Evolutionary conservation across 352 stramenopile genomes (phyloP), one percentile per base, ranked within the genome.

Genomic region (Thraustotheca clavata): DNA sequence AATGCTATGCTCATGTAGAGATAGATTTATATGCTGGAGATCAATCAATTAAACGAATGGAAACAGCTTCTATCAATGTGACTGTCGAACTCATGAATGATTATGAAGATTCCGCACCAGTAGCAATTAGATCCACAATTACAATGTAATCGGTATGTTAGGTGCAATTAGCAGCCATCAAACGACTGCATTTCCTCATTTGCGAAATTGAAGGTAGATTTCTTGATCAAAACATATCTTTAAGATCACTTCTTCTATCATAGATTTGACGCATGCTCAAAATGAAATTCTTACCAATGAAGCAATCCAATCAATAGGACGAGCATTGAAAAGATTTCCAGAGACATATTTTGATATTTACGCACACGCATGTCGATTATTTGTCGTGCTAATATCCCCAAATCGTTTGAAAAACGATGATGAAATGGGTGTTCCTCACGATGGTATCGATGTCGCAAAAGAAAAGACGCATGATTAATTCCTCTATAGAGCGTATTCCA

Each of bases 31-130:
- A 83, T 38, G 81, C 78, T 22, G 81, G 81, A 31, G 77, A 83
- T 9, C 83, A 88, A 47, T 80, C 81, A 14, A 77, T 90, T n/a
- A 59, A 72, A 11, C 77, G 81, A 33, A 87, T 90, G 46, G 70
- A 67, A 0, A 76, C 84, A 49, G 78, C 73, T 48, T 79, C 77
- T 31, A 70, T 88, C 8, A 66, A 74, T 4, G 69, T 76, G 40
- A 71, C 76, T 12, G 73, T 83, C 36, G 81, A 91, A 60, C 76
- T 87, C 74, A 83, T 86, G 69, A 71, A 67, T 2, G 78, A 89
- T 65, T 86, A 78, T 38, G 49, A 55, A 32, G 75, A 85, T 7
- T 87, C 74, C 35, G 8, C 38, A 38, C 43, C 38, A 33, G 33
- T 11, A 24, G 55, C 20, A 22, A 36, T 6, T 48, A 38, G 34